These are phyloP conservation scores for Dothideomycetidae sp. DNA, from an alignment of 2,329 filamentous ascomycete species.

Conservation along the genomic window DNA sequence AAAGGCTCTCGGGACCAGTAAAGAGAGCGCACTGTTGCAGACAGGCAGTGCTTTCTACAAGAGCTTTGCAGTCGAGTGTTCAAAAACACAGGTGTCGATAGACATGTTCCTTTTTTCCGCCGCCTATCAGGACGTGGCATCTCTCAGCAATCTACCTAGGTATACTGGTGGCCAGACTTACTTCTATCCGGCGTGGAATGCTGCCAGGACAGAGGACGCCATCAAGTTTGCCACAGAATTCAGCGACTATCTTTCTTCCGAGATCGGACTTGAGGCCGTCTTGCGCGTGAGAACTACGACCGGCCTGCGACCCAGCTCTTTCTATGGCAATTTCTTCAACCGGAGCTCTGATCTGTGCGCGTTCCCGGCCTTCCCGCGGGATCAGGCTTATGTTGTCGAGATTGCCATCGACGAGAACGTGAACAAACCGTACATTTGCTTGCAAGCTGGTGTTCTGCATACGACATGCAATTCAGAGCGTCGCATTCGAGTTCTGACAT, in stretches of 20 bases:
- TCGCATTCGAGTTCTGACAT: slow-evolving; percentile 83
- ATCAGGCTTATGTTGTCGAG: slow-evolving; percentile 95
- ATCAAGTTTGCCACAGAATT: slow-evolving; percentile 97
- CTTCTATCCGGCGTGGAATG: slow-evolving; percentile 98
- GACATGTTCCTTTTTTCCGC: slow-evolving; percentile 97
- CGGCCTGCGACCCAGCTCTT: slow-evolving; percentile 88
- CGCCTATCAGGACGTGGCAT: slow-evolving; percentile 94
- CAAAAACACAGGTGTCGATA: slow-evolving; percentile 95
- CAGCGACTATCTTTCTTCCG: slow-evolving; percentile 88
- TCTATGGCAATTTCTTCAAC: slow-evolving; percentile 99
- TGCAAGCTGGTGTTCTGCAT: slow-evolving; percentile 89
- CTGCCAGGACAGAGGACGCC: slow-evolving; percentile 81
- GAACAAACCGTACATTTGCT: slow-evolving; percentile 77
- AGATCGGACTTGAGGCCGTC: slow-evolving; percentile 92
- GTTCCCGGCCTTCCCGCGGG: slow-evolving; percentile 92
- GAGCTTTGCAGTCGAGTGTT: slow-evolving; percentile 96
- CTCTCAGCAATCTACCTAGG: slow-evolving; percentile 82
- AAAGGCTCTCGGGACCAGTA: slow-evolving; percentile 84
- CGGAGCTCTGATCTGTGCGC: slow-evolving; percentile 92
- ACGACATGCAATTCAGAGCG: slow-evolving; percentile 96
- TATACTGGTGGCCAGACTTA: slow-evolving; percentile 97
- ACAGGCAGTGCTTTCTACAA: slow-evolving; percentile 97
- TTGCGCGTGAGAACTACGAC: slow-evolving; percentile 90
- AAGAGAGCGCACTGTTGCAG: slow-evolving; percentile 75
- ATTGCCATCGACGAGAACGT: slow-evolving; percentile 94